These are phyloP conservation scores for Mortierella claussenii DNA, from an alignment of 192 early-diverging fungal genomes.

Conservation along the genomic window DNA sequence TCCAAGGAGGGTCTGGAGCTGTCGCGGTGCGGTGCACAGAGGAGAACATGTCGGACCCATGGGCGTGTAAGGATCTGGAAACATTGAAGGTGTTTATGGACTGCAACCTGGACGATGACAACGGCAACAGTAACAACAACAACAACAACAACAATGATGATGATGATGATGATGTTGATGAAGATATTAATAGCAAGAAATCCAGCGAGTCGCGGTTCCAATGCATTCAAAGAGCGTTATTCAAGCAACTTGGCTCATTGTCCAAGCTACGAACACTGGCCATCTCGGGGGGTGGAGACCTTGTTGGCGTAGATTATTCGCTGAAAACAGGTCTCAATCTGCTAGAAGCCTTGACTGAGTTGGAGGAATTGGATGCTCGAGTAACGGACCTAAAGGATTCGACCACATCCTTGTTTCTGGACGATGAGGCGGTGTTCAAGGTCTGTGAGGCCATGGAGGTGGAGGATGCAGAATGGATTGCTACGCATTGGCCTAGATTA, in stretches of 20 bases:
- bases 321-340: background rate
- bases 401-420: background rate
- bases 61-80: background rate
- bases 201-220: no score
- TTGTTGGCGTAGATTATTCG: background rate
- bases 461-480: background rate
- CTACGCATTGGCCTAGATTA: background rate
- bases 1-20: no score
- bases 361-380: background rate
- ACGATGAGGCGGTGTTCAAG: background rate
- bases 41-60: background rate
- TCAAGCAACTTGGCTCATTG: background rate
- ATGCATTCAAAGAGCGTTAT: background rate
- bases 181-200: no score
- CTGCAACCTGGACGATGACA: background rate
- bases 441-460: background rate
- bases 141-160: no score
- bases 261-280: background rate
- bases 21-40: background rate
- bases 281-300: background rate
- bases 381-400: background rate
- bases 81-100: background rate
- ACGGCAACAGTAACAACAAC: background rate
- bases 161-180: no score
- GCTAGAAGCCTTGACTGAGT: background rate